phyloP scores from a whole-genome alignment of 1,284 basidiomycete species.

The Macrocystidia cucumis region DNA sequence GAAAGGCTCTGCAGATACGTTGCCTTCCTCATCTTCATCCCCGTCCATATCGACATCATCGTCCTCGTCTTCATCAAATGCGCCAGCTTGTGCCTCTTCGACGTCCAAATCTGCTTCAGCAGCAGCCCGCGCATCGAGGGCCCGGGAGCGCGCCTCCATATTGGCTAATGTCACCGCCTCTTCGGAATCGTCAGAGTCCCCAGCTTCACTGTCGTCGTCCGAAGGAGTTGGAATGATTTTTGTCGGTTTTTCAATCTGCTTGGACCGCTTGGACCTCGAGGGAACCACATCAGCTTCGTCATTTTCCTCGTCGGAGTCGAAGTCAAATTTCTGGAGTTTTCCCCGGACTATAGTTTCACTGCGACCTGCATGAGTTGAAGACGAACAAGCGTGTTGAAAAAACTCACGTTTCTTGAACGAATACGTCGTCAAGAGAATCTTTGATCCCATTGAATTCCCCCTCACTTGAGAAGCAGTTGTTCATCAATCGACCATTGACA shows the following conservation, averaged over 20 bases:
- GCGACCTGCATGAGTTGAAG: neutral
- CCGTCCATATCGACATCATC: slow-evolving; percentile 52
- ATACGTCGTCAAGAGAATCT: slow-evolving; percentile 40
- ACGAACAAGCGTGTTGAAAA: neutral
- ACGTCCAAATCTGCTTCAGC: slow-evolving; percentile 62
- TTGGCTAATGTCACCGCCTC: slow-evolving; percentile 64
- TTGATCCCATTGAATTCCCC: slow-evolving; percentile 33
- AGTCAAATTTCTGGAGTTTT: slow-evolving; percentile 58
- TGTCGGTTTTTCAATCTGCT: slow-evolving; percentile 37
- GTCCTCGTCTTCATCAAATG: slow-evolving; percentile 36
- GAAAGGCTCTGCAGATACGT: slow-evolving; percentile 54
- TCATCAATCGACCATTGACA: no score
- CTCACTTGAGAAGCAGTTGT: slow-evolving; percentile 47
- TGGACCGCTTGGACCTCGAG: slow-evolving; percentile 40
- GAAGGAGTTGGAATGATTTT: slow-evolving; percentile 47
- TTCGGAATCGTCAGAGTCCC: slow-evolving; percentile 44
- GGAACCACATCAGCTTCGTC: slow-evolving; percentile 25
- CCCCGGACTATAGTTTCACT: slow-evolving; percentile 40
- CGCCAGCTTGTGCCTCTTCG: slow-evolving; percentile 53
- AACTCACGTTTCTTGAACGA: slow-evolving; percentile 33
- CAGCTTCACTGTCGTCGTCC: slow-evolving; percentile 43
- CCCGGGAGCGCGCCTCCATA: slow-evolving; percentile 70
- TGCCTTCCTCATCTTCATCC: slow-evolving; percentile 51
- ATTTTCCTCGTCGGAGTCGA: slow-evolving; percentile 60
- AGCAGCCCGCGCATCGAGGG: slow-evolving; percentile 59